Conservation (phyloP, 2,329 filamentous ascomycete genomes). For the Aspergillus ruber region DNA sequence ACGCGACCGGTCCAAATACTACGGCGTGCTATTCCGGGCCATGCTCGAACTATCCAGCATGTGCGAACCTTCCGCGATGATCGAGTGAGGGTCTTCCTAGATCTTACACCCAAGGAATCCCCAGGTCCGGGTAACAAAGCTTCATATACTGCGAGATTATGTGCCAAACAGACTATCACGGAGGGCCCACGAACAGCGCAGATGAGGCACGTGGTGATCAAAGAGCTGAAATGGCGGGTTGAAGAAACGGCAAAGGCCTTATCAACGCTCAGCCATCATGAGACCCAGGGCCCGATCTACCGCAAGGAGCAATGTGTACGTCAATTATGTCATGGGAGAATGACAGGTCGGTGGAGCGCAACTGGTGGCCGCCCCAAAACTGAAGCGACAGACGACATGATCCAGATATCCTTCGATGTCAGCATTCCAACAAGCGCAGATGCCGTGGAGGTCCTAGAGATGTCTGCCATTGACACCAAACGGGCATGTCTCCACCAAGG, state of each 20-base stretch:
- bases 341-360: not conserved
- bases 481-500: not conserved
- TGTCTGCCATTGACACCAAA: not conserved
- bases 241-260: slow-evolving; percentile 2
- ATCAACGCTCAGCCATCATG: not conserved
- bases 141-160: not conserved
- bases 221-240: slow-evolving; percentile 6
- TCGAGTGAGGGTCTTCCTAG: not conserved
- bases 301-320: not conserved
- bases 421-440: not conserved
- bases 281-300: not conserved
- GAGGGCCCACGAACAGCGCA: slow-evolving; percentile 1
- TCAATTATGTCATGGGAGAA: not conserved
- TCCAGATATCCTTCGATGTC: not conserved
- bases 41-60: not conserved
- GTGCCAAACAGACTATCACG: slow-evolving; percentile 3
- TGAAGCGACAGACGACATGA: not conserved
- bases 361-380: not conserved
- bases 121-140: not conserved
- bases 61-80: not conserved
- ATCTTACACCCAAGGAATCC: not conserved
- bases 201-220: slow-evolving; percentile 2
- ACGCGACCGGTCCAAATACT: not conserved
- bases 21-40: not conserved
- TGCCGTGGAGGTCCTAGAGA: not conserved